Conservation (phyloP, 2,329 filamentous ascomycete species). For the Sphaerulina vaccinii region DNA sequence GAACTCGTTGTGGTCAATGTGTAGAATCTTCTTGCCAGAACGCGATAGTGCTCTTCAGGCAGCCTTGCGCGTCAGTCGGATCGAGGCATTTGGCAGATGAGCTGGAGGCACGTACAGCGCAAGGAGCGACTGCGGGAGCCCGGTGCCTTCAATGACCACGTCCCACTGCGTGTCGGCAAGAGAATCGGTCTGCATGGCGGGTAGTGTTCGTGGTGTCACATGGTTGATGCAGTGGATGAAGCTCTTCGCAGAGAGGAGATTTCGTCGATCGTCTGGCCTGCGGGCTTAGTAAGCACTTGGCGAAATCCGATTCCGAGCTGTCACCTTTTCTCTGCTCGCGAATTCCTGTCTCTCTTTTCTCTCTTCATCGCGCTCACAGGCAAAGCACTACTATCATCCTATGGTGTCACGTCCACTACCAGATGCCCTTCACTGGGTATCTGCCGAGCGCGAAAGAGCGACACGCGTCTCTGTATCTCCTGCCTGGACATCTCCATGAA, state of each 20-base stretch:
- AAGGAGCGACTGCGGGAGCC: constrained; percentile 53
- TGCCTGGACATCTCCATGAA: constrained; percentile 50
- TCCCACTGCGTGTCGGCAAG: constrained; percentile 54
- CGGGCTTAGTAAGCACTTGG: too few species aligned
- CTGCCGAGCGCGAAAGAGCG: constrained; percentile 45
- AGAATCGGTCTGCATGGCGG: constrained; percentile 44
- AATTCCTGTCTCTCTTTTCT: constrained; percentile 17
- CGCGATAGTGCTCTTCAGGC: constrained; percentile 81
- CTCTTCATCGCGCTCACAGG: constrained; percentile 35
- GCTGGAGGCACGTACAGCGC: constrained; percentile 48
- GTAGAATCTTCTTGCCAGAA: constrained; percentile 85
- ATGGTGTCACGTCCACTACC: constrained; percentile 27
- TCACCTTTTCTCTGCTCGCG: too few species aligned
- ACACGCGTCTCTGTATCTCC: constrained; percentile 52
- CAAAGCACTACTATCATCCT: constrained; percentile 21
- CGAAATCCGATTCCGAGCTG: too few species aligned
- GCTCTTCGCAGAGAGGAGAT: not conserved
- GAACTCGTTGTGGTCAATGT: constrained; percentile 82
- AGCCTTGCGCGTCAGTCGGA: constrained; percentile 66
- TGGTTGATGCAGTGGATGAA: not conserved
- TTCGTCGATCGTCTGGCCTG: too few species aligned
- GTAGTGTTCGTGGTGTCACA: constrained; percentile 9
- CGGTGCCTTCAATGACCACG: constrained; percentile 54
- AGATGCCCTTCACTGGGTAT: constrained; percentile 46
- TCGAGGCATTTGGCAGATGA: constrained; percentile 22